A percentile compares a stretch with the other conserved stretches of the same genome.
Conservation (phyloP, 2,329 filamentous ascomycete species). For the Cryphonectria radicalis region DNA sequence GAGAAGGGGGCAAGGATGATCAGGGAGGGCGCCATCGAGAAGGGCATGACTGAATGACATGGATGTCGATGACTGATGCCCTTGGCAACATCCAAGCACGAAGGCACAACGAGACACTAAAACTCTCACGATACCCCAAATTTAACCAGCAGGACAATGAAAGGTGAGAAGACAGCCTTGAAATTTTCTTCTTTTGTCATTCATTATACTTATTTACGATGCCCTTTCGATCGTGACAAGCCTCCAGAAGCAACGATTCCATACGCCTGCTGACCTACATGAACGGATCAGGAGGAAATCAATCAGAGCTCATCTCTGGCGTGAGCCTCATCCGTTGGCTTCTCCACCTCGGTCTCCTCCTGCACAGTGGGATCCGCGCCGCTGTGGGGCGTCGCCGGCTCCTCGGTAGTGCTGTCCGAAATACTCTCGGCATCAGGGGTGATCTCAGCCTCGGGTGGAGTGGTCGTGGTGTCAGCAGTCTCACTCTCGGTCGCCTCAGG, state of each 20-base stretch:
- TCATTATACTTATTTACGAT: constrained; percentile 8
- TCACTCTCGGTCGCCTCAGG: constrained; percentile 31
- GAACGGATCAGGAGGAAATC: not conserved
- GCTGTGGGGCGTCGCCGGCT: constrained; percentile 37
- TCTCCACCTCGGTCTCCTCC: constrained; percentile 23
- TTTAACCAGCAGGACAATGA: not conserved
- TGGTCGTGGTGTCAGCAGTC: constrained; percentile 33
- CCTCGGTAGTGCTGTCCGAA: constrained; percentile 23
- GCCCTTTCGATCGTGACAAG: not conserved
- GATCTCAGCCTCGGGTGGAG: constrained; percentile 31
- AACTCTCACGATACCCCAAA: constrained; percentile 20
- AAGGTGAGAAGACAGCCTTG: constrained; percentile 13
- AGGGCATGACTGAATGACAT: constrained; percentile 52
- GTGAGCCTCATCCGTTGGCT: constrained; percentile 24
- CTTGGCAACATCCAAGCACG: not conserved
- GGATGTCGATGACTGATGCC: constrained; percentile 49
- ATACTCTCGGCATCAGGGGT: constrained; percentile 26
- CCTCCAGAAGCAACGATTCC: constrained; percentile 5
- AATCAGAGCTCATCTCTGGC: constrained; percentile 26
- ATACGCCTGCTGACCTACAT: constrained; percentile 25
- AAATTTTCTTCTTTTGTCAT: not conserved
- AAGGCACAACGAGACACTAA: not conserved
- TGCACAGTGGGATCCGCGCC: constrained; percentile 37
- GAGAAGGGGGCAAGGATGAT: constrained; percentile 70
- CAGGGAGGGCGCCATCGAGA: constrained; percentile 56